Percentiles rank a stretch among this genome's conserved stretches.
Conservation (phyloP, 768 basidiomycete species). For the Termitomyces sp. region DNA sequence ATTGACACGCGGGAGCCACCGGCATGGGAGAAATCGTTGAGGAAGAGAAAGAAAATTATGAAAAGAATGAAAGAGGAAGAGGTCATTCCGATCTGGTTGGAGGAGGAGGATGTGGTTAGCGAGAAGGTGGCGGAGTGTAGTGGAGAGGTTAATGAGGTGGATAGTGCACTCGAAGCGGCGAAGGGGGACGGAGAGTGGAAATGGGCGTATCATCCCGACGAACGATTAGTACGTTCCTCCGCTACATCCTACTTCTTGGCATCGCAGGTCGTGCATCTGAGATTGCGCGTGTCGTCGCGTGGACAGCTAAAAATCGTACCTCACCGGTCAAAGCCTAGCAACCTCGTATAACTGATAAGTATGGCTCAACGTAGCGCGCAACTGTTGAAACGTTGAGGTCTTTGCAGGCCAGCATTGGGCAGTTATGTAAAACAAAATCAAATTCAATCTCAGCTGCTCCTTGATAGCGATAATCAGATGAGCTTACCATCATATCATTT, state of each 20-base stretch:
- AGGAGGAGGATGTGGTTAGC: not conserved
- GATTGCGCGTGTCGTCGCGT: slow-evolving; percentile 25
- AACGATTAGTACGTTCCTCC: slow-evolving; percentile 2
- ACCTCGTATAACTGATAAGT: too few relatives aligned
- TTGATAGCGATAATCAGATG: too few relatives aligned
- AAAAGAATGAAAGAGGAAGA: not conserved
- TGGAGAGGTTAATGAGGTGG: not conserved
- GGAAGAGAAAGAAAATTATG: slow-evolving; percentile 3
- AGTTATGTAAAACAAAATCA: too few relatives aligned
- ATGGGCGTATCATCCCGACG: slow-evolving; percentile 6
- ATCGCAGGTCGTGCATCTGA: slow-evolving; percentile 7
- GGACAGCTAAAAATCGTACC: slow-evolving; percentile 55
- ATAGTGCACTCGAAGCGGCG: too few relatives aligned
- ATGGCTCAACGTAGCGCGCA: too few relatives aligned
- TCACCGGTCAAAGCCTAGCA: slow-evolving; percentile 37
- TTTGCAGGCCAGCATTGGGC: too few relatives aligned
- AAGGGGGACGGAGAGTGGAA: not conserved
- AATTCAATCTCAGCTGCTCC: too few relatives aligned
- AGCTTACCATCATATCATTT: too few relatives aligned
- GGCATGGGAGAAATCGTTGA: slow-evolving; percentile 2
- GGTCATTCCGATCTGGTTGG: not conserved
- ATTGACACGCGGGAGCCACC: slow-evolving; percentile 4
- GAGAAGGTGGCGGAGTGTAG: not conserved
- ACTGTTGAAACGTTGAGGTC: too few relatives aligned
- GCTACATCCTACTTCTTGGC: slow-evolving; percentile 7